phyloP scores from a whole-genome alignment of 1,284 basidiomycete species.

The Rhodotorula glutinis region DNA sequence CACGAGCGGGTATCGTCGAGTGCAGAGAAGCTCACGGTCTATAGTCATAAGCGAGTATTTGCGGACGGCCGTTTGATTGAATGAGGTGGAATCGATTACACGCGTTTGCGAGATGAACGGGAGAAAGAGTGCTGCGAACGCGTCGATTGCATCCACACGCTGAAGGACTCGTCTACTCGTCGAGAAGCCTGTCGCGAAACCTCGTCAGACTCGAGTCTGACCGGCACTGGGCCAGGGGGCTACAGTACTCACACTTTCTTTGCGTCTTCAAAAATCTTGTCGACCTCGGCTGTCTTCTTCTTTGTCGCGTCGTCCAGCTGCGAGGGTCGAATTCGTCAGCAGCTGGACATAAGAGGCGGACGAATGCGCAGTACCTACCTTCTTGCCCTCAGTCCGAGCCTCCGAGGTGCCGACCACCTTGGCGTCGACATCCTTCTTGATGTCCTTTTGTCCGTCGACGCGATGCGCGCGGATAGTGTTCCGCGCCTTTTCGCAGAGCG shows the following conservation, averaged over 20 bases:
- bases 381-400: constrained; percentile 35
- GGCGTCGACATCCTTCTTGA: constrained; percentile 40
- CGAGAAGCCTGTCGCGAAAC: constrained; percentile 12
- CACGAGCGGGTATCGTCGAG: not conserved
- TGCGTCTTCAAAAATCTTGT: constrained; percentile 41
- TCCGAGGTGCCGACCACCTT: constrained; percentile 39
- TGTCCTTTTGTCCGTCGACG: constrained; percentile 43
- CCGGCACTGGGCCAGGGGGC: too few species aligned
- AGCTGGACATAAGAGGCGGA: too few species aligned
- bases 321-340: too few species aligned
- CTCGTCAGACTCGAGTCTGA: too few species aligned
- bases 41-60: too few species aligned
- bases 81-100: too few species aligned
- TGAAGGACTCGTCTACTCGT: not conserved
- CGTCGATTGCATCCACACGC: too few species aligned
- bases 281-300: constrained; percentile 42
- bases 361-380: constrained; percentile 11
- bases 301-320: constrained; percentile 43
- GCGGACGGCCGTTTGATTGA: too few species aligned
- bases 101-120: not conserved
- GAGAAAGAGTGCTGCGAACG: not conserved
- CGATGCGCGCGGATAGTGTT: constrained; percentile 34
- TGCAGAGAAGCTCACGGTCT: constrained; percentile 1
- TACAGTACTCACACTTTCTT: constrained; percentile 39
- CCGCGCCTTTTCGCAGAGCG: constrained; percentile 42